phyloP scores from a whole-genome alignment of 2,329 filamentous ascomycete genomes.

The Colletotrichum coccodes region DNA sequence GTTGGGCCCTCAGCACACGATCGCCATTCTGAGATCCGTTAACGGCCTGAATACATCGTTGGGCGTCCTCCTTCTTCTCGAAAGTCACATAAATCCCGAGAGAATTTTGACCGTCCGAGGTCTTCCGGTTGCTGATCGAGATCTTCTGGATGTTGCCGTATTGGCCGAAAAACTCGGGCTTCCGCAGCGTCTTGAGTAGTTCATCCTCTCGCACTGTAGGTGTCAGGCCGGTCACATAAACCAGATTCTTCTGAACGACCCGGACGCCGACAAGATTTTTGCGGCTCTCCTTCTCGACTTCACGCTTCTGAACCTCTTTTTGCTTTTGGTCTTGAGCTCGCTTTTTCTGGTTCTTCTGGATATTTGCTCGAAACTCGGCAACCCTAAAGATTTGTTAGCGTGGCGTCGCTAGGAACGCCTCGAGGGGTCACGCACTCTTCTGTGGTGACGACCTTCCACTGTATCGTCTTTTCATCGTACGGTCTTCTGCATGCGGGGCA shows the following conservation, averaged over 20 bases:
- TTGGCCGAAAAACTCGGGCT: constrained; percentile 94
- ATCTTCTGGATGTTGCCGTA: constrained; percentile 99
- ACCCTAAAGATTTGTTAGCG: constrained; percentile 60
- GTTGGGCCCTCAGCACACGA: constrained; percentile 79
- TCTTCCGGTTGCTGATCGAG: constrained; percentile 95
- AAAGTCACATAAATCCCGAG: constrained; percentile 99
- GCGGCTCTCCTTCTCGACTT: constrained; percentile 93
- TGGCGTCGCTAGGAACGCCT: neutral
- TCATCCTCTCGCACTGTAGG: constrained; percentile 94
- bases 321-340: constrained; percentile 84
- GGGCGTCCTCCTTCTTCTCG: constrained; percentile 89
- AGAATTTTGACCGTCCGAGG: constrained; percentile 78
- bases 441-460: constrained; percentile 93
- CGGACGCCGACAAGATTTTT: constrained; percentile 96
- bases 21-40: constrained; percentile 94
- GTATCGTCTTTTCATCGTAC: constrained; percentile 96
- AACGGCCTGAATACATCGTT: constrained; percentile 88
- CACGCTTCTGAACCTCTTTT: constrained; percentile 95
- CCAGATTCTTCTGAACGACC: constrained; percentile 97
- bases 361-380: constrained; percentile 79
- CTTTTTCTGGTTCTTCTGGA: constrained; percentile 92
- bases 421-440: constrained; percentile 80
- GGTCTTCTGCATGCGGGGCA: constrained; percentile 97
- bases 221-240: constrained; percentile 95
- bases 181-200: constrained; percentile 87